A percentile compares a stretch with the other conserved stretches of the same genome.
Conservation (phyloP, 1,284 basidiomycete species). For the Boletus semigastroideus region DNA sequence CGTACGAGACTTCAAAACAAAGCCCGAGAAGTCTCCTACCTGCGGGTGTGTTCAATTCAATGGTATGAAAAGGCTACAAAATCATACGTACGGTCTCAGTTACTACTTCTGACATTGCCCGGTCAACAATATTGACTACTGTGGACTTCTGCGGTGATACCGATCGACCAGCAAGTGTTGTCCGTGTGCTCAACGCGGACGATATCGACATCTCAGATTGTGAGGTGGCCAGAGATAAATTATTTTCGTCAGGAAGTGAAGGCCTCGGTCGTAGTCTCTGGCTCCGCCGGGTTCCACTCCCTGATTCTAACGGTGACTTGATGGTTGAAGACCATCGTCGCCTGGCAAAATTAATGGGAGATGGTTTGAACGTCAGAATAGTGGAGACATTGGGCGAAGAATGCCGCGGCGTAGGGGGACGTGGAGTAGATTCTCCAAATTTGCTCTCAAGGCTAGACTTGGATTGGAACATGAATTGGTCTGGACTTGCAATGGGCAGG, state of each 20-base stretch:
- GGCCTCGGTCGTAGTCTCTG: conserved; percentile 36
- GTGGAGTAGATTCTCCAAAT: conserved; percentile 24
- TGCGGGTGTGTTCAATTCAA: conserved; percentile 30
- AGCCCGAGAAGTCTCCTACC: conserved; percentile 32
- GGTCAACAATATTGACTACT: conserved; percentile 20
- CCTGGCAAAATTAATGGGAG: conserved; percentile 52
- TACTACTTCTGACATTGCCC: conserved; percentile 28
- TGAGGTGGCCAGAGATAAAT: conserved; percentile 30
- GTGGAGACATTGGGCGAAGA: conserved; percentile 20
- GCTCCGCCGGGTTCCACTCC: conserved; percentile 32
- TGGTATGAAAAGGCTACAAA: conserved; percentile 31
- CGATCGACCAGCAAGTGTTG: conserved; percentile 34
- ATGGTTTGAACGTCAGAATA: conserved; percentile 46
- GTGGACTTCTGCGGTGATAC: conserved; percentile 35
- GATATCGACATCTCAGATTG: conserved; percentile 32
- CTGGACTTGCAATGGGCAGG: conserved; percentile 34
- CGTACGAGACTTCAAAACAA: conserved; percentile 28
- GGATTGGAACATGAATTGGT: conserved; percentile 28
- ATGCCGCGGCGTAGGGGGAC: conserved; percentile 25
- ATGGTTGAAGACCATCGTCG: conserved; percentile 48
- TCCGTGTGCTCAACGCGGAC: conserved; percentile 33
- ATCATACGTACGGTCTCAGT: conserved; percentile 34
- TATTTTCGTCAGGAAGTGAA: conserved; percentile 32
- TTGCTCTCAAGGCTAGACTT: conserved; percentile 19
- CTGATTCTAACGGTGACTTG: conserved; percentile 33